These are phyloP conservation scores for Coemansia sp. DNA, from an alignment of 192 early-diverging fungal species.

Conservation along the genomic window DNA sequence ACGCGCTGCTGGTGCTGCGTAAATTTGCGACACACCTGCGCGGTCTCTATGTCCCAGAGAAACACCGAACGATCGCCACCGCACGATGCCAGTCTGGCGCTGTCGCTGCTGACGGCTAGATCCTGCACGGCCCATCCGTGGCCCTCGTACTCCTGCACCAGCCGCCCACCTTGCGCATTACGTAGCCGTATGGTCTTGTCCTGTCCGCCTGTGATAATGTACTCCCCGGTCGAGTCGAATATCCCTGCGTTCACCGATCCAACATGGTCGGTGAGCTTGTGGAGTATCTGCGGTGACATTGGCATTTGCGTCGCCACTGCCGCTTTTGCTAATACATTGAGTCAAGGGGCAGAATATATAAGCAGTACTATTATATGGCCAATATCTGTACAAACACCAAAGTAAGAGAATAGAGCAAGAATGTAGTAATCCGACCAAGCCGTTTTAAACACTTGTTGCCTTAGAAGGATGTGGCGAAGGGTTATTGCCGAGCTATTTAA, in stretches of 20 bases:
- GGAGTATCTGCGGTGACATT: slow-evolving; percentile 15
- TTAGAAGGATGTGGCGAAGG: too few relatives aligned
- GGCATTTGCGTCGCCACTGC: too few relatives aligned
- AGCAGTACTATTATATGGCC: too few relatives aligned
- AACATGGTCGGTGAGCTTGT: slow-evolving; percentile 60
- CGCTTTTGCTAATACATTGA: too few relatives aligned
- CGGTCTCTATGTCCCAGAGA: slow-evolving; percentile 85
- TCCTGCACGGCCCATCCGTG: slow-evolving; percentile 84
- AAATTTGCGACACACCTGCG: slow-evolving; percentile 70
- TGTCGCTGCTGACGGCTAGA: slow-evolving; percentile 51
- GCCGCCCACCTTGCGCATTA: slow-evolving; percentile 67
- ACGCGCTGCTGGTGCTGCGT: slow-evolving; percentile 81
- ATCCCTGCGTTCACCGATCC: slow-evolving; percentile 69
- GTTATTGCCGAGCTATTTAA: too few relatives aligned
- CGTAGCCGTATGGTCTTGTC: slow-evolving; percentile 73
- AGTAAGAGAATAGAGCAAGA: too few relatives aligned
- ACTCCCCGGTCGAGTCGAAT: slow-evolving; percentile 77
- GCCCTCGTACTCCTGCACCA: slow-evolving; percentile 76
- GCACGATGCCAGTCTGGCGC: slow-evolving; percentile 73
- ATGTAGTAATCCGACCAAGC: too few relatives aligned
- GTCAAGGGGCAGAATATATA: neutral
- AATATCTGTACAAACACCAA: too few relatives aligned
- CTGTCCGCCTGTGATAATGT: slow-evolving; percentile 77
- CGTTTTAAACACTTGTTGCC: too few relatives aligned
- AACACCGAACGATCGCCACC: slow-evolving; percentile 80